A percentile compares a stretch with the other conserved stretches of the same genome.
Conservation (phyloP, 805 yeast genomes). For the Yamadazyma scolyti region DNA sequence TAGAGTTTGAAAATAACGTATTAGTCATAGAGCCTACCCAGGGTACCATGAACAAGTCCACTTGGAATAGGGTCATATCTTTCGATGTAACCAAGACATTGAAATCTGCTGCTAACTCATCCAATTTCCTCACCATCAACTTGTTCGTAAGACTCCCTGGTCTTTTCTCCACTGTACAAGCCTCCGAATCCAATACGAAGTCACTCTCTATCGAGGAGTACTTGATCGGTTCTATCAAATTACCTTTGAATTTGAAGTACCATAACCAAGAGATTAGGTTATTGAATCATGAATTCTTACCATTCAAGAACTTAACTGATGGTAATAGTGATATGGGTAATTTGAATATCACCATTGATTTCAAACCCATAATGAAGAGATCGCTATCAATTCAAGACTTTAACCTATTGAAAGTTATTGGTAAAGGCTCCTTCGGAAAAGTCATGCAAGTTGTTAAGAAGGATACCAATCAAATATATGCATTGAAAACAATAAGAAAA, state of each 20-base stretch:
- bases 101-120: constrained; percentile 14
- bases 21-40: constrained; percentile 82
- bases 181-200: background rate
- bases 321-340: constrained; percentile 40
- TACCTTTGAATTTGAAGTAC: constrained; percentile 54
- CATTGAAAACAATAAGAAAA: constrained; percentile 88
- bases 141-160: constrained; percentile 77
- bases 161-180: constrained; percentile 44
- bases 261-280: constrained; percentile 52
- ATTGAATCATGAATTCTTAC: constrained; percentile 54
- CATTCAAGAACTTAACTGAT: constrained; percentile 41
- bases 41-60: constrained; percentile 74
- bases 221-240: constrained; percentile 66
- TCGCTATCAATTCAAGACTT: constrained; percentile 86
- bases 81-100: constrained; percentile 68
- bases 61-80: constrained; percentile 84
- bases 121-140: constrained; percentile 64
- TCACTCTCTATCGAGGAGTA: constrained; percentile 53
- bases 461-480: constrained; percentile 92
- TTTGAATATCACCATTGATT: constrained; percentile 62
- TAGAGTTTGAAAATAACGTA: constrained; percentile 94
- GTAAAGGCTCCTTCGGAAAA: constrained; percentile 97
- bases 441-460: constrained; percentile 98
- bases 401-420: constrained; percentile 89
- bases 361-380: constrained; percentile 59